Evolutionary conservation across 768 basidiomycete species (phyloP), one percentile per base, ranked within the genome.

Genomic region (Crucibulum laeve): DNA sequence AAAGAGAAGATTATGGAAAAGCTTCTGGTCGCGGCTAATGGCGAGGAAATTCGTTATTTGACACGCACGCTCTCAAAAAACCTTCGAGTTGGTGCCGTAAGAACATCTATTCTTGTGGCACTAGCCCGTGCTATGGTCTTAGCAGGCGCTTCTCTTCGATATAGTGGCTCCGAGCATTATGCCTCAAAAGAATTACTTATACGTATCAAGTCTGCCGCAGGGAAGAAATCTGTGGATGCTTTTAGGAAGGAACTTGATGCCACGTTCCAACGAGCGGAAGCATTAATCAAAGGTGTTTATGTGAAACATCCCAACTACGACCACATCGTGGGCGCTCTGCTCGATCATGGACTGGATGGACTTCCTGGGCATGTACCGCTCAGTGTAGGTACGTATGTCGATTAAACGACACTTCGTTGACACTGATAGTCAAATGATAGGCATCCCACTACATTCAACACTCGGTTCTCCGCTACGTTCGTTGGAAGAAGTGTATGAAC

Each of bases 391-490:
- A 50, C 58, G 77, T 63, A n/a, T n/a, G n/a, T n/a, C n/a, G n/a
- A n/a, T n/a, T n/a, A n/a, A n/a, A n/a, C n/a, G n/a, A n/a, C n/a
- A n/a, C n/a, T n/a, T n/a, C n/a, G n/a, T n/a, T n/a, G n/a, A n/a
- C n/a, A n/a, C n/a, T n/a, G n/a, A n/a, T n/a, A n/a, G n/a, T n/a
- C n/a, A n/a, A n/a, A n/a, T n/a, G n/a, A n/a, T n/a, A n/a, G 90
- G 90, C 3, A 79, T 90, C 2, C 93, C 93, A 3, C 65, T 96
- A 22, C 84, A 83, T 53, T 91, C 91, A 4, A 87, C 91, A 52
- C 73, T 96, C 14, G 93, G 93, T 8, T 87, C 86, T 4, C 92
- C 92, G 26, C 84, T 80, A 34, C 81, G 91, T 21, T 92, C 91
- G 19, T 68, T 96, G 32, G 73, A 82, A 30, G 89, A 92, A 52